Base-by-base conservation (phyloP, 192 early-diverging fungal genomes). In the Diversispora eburnea region DNA sequence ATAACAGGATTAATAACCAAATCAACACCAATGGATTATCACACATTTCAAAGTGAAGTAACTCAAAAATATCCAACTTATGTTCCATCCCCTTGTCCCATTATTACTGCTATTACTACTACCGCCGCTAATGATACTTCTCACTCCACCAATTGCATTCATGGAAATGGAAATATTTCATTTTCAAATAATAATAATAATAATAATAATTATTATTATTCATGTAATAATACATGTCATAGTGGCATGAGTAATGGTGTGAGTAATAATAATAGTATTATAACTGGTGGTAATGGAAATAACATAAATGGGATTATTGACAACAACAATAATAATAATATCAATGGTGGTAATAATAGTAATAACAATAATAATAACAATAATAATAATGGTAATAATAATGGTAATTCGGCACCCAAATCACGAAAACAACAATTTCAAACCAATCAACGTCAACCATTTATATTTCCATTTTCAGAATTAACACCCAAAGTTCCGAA, bases 1-100 rank as follows among this genome's bases (percentile, higher is more conserved):
- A 67, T 58, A 41, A 49, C 52, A 48, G 60, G 39, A 19, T 59
- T 79, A 49, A 49, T 57, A 78, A 76, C 82, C 17, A 92, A 92
- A 77, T 78, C 87, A 0, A 83, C 84, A 2, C 90, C 91, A 4
- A 75, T 84, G 19, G 92, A 93, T 67, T 82, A 88, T 55, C 77
- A 85, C 42, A 74, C 77, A 8, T 89, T 88, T 65, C 82, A 89
- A 59, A 75, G 76, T 4, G 83, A 89, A 54, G 81, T 82, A 47
- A 81, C 83, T 1, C 70, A 80, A 77, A 86, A 87, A 76, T 92
- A 88, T 67, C 90, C 88, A 17, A 82, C 84, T 9, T 91, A 85
- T 79, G 80, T 78, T 67, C 82, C 78, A 51, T 81, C 79, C 5
- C 67, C 69, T 17, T 70, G 60, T 45, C 58, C 49, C 33, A 60